These are phyloP conservation scores for Zalaria sp. DNA, from an alignment of 2,329 filamentous ascomycete species.

Conservation along the genomic window DNA sequence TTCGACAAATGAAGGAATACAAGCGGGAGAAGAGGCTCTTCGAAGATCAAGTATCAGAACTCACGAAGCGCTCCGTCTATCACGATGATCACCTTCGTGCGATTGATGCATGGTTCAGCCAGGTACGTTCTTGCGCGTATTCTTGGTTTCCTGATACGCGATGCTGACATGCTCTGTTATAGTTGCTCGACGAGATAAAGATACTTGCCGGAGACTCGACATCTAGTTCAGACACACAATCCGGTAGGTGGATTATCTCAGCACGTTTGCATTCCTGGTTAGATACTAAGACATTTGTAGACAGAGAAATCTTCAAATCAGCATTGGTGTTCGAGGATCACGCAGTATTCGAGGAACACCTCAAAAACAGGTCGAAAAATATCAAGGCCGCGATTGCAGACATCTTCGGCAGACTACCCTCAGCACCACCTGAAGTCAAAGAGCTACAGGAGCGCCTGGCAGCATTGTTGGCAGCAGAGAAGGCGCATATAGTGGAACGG, in stretches of 20 bases:
- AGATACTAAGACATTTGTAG: constrained; percentile 11
- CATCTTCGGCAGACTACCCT: constrained; percentile 42
- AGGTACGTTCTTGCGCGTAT: constrained; percentile 43
- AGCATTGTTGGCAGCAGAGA: constrained; percentile 64
- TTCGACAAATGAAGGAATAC: constrained; percentile 95
- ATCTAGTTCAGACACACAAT: constrained; percentile 1
- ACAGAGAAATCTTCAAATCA: constrained; percentile 32
- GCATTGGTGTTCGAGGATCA: constrained; percentile 39
- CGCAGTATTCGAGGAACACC: constrained; percentile 59
- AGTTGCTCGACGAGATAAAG: constrained; percentile 35
- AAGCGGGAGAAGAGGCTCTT: constrained; percentile 76
- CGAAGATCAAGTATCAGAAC: constrained; percentile 66
- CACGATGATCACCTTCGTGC: constrained; percentile 88
- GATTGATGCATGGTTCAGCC: constrained; percentile 86
- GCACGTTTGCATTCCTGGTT: too few species aligned
- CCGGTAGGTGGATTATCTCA: background rate
- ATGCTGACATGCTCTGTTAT: constrained; percentile 8
- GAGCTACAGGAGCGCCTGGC: constrained; percentile 64
- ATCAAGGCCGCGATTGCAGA: constrained; percentile 62
- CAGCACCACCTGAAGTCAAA: constrained; percentile 51
- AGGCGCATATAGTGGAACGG: constrained; percentile 62
- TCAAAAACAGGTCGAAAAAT: constrained; percentile 59
- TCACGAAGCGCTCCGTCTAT: constrained; percentile 62
- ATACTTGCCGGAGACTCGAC: constrained; percentile 19
- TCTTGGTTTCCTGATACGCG: background rate